phyloP scores from a whole-genome alignment of 768 basidiomycete species.

The Rhodotorula paludigena region DNA sequence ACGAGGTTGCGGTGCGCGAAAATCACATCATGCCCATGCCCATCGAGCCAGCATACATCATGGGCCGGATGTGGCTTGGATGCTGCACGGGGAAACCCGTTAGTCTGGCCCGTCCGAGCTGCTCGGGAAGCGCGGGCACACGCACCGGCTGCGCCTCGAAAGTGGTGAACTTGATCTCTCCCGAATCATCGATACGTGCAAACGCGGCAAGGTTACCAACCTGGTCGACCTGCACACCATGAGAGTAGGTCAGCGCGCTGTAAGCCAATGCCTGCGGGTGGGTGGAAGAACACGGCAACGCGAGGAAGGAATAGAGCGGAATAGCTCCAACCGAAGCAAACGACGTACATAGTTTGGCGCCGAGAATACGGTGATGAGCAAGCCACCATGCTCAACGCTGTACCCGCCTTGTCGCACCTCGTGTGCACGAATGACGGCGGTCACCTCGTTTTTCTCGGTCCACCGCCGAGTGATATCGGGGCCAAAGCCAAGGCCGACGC shows the following conservation, averaged over 20 bases:
- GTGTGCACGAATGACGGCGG: conserved; percentile 86
- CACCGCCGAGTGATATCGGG: conserved; percentile 51
- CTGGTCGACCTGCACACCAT: conserved; percentile 60
- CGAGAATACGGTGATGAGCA: conserved; percentile 92
- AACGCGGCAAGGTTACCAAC: conserved; percentile 87
- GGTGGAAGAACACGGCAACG: too few species aligned
- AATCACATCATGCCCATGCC: conserved; percentile 19
- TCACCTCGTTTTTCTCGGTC: conserved; percentile 40
- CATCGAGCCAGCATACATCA: conserved; percentile 29
- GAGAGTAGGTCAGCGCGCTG: neutral
- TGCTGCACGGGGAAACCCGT: neutral
- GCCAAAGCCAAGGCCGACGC: conserved; percentile 92
- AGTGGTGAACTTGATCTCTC: conserved; percentile 38
- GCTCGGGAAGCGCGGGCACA: neutral
- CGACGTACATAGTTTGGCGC: conserved; percentile 73
- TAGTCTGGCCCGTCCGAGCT: neutral
- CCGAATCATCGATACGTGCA: conserved; percentile 50
- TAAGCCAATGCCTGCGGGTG: too few species aligned
- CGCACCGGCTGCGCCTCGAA: conserved; percentile 39
- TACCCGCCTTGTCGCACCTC: conserved; percentile 94
- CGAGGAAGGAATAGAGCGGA: too few species aligned
- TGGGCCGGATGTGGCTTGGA: conserved; percentile 18
- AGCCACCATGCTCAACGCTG: conserved; percentile 85
- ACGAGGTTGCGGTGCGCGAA: too few species aligned
- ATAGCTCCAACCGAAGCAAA: too few species aligned